Percentiles rank a stretch among this genome's conserved stretches.
Conservation (phyloP, 495 filamentous ascomycete genomes). For the Chaetomium fimeti region DNA sequence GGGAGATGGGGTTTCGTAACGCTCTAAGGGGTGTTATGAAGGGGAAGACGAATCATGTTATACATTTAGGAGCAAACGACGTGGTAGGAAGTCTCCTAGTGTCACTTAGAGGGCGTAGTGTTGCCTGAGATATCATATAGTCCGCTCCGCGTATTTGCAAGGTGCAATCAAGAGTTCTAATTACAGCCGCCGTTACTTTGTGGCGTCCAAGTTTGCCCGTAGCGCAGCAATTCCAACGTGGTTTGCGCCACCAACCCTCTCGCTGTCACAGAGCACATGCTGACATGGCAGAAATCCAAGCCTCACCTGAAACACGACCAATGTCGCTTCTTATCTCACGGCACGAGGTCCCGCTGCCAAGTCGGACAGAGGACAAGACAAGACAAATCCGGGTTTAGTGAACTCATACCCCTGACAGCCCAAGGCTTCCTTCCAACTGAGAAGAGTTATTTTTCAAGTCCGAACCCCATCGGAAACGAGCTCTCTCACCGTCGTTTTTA, state of each 20-base stretch:
- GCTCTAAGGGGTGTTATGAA: not conserved
- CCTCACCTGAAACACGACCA: not conserved
- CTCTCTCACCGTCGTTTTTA: too few relatives aligned
- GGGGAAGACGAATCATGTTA: not conserved
- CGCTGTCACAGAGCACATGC: not conserved
- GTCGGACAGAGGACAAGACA: not conserved
- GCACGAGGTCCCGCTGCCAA: not conserved
- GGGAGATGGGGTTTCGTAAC: not conserved
- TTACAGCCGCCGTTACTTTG: too few relatives aligned
- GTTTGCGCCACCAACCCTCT: not conserved
- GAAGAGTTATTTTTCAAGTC: too few relatives aligned
- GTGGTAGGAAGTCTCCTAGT: too few relatives aligned
- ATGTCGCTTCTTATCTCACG: not conserved
- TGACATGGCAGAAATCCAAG: not conserved
- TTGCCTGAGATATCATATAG: too few relatives aligned
- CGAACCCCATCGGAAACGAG: too few relatives aligned
- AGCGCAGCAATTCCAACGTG: too few relatives aligned
- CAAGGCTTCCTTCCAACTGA: not conserved
- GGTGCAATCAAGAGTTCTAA: too few relatives aligned
- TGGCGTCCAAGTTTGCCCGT: too few relatives aligned
- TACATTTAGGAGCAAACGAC: too few relatives aligned
- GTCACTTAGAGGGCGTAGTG: too few relatives aligned
- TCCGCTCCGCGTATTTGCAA: too few relatives aligned
- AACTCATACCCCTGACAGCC: not conserved
- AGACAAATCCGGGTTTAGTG: not conserved